Conservation (phyloP, 306 rosid genomes). For the Acacia melanoxylon region DNA sequence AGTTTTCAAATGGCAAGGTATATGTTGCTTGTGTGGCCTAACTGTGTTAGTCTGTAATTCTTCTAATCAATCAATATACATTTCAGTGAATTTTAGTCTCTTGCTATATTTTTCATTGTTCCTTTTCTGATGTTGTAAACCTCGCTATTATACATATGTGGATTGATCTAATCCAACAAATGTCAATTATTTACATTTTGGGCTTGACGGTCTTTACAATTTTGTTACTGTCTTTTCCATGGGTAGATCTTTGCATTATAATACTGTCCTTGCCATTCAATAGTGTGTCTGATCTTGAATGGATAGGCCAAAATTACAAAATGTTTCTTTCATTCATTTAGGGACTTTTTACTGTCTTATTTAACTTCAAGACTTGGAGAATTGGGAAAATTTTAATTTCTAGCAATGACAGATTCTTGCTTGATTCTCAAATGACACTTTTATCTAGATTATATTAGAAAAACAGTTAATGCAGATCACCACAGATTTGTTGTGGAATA, state of each 20-base stretch:
- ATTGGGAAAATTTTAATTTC: neutral
- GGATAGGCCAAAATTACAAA: neutral
- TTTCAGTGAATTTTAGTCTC: neutral
- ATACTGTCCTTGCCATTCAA: neutral
- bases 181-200: neutral
- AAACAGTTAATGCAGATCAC: neutral
- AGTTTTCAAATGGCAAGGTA: slow-evolving; percentile 97
- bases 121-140: neutral
- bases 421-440: neutral
- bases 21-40: slow-evolving; percentile 13
- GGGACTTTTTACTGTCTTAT: neutral
- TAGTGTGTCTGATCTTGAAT: neutral
- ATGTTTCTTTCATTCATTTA: neutral
- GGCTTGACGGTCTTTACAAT: neutral
- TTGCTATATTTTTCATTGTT: neutral
- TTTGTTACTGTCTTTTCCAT: neutral
- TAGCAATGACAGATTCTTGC: neutral
- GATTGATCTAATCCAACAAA: neutral
- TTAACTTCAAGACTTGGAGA: neutral
- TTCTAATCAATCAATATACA: neutral
- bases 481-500: neutral
- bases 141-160: neutral
- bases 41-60: neutral
- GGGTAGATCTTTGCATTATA: neutral
- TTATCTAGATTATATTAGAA: neutral